These are phyloP conservation scores for Solanum paucissectum DNA, from an alignment of 257 asterid genomes.

Conservation along the genomic window DNA sequence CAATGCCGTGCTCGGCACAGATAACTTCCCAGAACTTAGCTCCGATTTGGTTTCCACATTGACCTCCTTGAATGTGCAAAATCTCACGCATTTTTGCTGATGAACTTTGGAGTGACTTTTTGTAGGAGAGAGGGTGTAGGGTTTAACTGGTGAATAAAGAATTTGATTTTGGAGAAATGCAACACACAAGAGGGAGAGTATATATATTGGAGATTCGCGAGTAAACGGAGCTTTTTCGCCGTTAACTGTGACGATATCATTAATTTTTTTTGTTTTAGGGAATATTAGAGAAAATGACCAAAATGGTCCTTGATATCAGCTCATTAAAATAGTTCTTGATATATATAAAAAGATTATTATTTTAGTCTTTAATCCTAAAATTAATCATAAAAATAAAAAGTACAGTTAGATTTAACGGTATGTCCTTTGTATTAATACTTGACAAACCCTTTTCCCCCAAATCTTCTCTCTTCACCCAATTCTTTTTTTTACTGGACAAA, in stretches of 20 bases:
- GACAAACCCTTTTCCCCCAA: no score
- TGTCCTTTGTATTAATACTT: no score
- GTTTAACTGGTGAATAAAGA: background rate
- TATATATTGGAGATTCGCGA: background rate
- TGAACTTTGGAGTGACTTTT: background rate
- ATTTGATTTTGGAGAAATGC: background rate
- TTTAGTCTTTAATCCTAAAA: no score
- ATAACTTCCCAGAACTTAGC: slow-evolving; percentile 1
- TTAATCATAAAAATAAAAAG: no score
- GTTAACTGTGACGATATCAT: background rate
- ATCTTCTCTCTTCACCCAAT: no score
- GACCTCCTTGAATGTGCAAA: background rate
- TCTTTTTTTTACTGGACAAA: no score
- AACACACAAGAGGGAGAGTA: background rate
- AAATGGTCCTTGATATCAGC: no score
- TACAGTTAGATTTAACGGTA: no score
- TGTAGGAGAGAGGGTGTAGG: background rate
- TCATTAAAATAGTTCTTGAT: no score
- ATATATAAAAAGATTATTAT: no score
- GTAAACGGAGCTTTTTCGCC: background rate
- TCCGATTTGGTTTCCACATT: slow-evolving; percentile 1
- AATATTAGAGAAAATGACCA: no score
- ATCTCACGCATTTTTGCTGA: background rate
- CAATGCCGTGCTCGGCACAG: slow-evolving; percentile 1
- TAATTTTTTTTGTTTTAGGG: background rate